Conservation (phyloP, 805 yeast species). For the Kuraishia piskuri region DNA sequence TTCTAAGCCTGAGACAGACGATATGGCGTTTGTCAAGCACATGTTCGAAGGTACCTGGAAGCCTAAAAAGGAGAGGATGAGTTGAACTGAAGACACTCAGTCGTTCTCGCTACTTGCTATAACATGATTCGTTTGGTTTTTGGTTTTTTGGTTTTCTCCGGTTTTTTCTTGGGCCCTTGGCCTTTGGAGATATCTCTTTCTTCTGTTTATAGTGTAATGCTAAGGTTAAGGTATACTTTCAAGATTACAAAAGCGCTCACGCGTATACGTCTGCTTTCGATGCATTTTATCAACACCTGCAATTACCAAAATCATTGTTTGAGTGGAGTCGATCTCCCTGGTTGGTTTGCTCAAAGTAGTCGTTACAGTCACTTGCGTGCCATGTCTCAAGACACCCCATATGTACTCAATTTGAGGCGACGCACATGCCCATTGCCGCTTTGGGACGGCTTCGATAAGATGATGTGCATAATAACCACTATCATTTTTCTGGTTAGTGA, state of each 20-base stretch:
- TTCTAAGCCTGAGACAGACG: slow-evolving; percentile 30
- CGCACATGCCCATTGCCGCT: not conserved
- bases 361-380: too few species aligned
- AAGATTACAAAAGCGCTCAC: not conserved
- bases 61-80: slow-evolving; percentile 14
- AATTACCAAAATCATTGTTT: too few species aligned
- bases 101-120: not conserved
- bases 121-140: too few species aligned
- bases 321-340: too few species aligned
- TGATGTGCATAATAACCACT: not conserved
- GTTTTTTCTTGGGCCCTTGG: not conserved
- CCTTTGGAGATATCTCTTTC: not conserved
- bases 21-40: slow-evolving; percentile 52
- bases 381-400: too few species aligned
- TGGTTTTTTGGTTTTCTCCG: not conserved
- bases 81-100: not conserved
- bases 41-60: slow-evolving; percentile 65
- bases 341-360: too few species aligned
- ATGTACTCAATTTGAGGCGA: not conserved
- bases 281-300: too few species aligned
- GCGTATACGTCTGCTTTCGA: not conserved
- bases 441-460: not conserved
- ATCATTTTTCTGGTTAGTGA: not conserved
- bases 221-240: not conserved
- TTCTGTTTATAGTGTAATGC: not conserved